Evolutionary conservation across 768 basidiomycete species (phyloP).

Genomic region (Pleurotus ostreatus): DNA sequence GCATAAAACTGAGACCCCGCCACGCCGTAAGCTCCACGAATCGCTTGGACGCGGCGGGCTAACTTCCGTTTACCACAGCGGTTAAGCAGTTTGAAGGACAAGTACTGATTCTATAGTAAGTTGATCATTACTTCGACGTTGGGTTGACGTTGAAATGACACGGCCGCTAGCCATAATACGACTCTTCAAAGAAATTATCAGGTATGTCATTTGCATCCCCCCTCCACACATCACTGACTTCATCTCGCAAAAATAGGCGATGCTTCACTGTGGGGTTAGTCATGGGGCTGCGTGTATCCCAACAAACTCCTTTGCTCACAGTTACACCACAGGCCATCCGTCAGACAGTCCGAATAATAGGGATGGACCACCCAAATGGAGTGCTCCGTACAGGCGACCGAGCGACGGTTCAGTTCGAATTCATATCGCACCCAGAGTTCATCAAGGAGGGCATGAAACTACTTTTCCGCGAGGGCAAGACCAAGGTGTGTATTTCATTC

Average conservation of each 20-base stretch:
- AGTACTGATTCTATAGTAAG: constrained; percentile 88
- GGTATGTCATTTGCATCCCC: constrained; percentile 31
- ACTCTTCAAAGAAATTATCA: constrained; percentile 93
- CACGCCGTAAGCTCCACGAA: constrained; percentile 50
- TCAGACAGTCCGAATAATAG: constrained; percentile 89
- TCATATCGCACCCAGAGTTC: constrained; percentile 88
- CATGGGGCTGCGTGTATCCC: too few species aligned
- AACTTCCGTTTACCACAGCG: constrained; percentile 36
- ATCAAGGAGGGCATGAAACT: constrained; percentile 92
- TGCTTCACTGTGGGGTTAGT: constrained; percentile 88
- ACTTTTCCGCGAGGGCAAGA: constrained; percentile 92
- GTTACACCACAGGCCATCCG: constrained; percentile 62
- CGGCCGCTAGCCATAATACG: constrained; percentile 69
- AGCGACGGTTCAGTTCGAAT: constrained; percentile 92
- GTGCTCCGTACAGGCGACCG: constrained; percentile 92
- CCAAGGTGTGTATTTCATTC: constrained; percentile 57
- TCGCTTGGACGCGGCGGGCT: not conserved
- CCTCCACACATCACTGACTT: not conserved
- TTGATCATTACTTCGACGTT: constrained; percentile 4
- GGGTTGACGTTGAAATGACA: too few species aligned
- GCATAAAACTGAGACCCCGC: constrained; percentile 71
- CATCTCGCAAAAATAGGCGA: constrained; percentile 45
- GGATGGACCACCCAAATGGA: constrained; percentile 86
- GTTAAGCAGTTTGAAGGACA: constrained; percentile 88
- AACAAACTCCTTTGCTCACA: too few species aligned